phyloP scores from a whole-genome alignment of 305 asterid genomes.

The Lippia alba region DNA sequence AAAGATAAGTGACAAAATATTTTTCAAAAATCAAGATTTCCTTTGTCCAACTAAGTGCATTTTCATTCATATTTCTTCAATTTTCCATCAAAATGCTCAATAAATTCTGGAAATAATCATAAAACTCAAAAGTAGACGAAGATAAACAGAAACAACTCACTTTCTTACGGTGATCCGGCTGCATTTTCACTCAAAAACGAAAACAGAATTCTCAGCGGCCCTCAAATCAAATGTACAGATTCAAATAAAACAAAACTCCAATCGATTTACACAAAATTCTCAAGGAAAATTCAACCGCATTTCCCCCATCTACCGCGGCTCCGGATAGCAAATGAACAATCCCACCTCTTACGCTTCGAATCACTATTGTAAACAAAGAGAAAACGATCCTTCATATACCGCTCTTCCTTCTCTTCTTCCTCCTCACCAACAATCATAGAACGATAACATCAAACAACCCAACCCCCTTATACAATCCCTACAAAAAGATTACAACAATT shows the following conservation, averaged over 20 bases:
- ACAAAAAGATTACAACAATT: background rate
- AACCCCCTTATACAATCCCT: conserved; percentile 1
- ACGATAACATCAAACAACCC: conserved; percentile 28
- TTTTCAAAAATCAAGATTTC: background rate
- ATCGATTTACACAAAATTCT: background rate
- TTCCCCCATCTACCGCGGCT: conserved; percentile 80
- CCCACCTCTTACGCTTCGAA: conserved; percentile 59
- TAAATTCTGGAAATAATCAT: background rate
- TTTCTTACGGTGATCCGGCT: conserved; percentile 82
- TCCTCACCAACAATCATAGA: conserved; percentile 55
- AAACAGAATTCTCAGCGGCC: conserved; percentile 5
- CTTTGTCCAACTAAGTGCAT: background rate
- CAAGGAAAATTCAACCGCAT: conserved; percentile 61
- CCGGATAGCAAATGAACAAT: conserved; percentile 60
- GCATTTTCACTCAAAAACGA: conserved; percentile 49
- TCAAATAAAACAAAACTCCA: conserved; percentile 21
- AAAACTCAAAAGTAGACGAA: background rate
- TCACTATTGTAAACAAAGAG: conserved; percentile 39
- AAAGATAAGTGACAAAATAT: background rate
- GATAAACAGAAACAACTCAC: conserved; percentile 46
- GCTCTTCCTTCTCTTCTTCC: conserved; percentile 42
- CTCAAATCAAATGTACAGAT: background rate
- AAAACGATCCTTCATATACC: conserved; percentile 61
- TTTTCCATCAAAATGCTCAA: background rate
- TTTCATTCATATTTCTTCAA: background rate